Evolutionary conservation across 352 stramenopile species (phyloP).

Genomic region (Phytophthora citricola): DNA sequence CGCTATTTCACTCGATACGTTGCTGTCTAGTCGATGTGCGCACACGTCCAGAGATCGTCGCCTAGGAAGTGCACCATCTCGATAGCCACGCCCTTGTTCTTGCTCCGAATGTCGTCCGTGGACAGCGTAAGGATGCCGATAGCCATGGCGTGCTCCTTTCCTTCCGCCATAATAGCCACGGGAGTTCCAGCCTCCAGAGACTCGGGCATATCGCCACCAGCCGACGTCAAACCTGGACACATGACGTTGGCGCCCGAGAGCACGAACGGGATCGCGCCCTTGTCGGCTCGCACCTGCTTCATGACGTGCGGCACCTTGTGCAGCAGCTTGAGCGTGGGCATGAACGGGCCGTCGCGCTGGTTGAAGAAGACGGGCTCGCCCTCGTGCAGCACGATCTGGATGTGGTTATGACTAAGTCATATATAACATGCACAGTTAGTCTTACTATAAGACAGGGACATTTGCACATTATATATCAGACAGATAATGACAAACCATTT

Average conservation of each 20-base stretch:
- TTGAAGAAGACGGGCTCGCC: constrained; percentile 96
- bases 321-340: constrained; percentile 96
- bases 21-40: constrained; percentile 72
- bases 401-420: constrained; percentile 80
- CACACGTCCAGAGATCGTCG: constrained; percentile 95
- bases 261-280: constrained; percentile 98
- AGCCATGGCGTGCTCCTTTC: constrained; percentile 97
- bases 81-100: constrained; percentile 98
- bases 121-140: constrained; percentile 97
- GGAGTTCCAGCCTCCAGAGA: constrained; percentile 84
- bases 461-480: constrained; percentile 19
- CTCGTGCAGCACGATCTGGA: constrained; percentile 91
- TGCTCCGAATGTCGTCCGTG: constrained; percentile 93
- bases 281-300: constrained; percentile 95
- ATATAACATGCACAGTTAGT: constrained; percentile 27
- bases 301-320: constrained; percentile 95
- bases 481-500: constrained; percentile 74
- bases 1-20: not conserved
- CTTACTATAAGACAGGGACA: not conserved
- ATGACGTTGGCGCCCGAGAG: constrained; percentile 99
- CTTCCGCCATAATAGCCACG: constrained; percentile 97
- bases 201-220: constrained; percentile 93
- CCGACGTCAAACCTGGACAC: constrained; percentile 97
- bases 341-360: constrained; percentile 96
- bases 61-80: constrained; percentile 97